phyloP scores from a whole-genome alignment of 2,329 filamentous ascomycete genomes.

The Coleophoma eucalyptorum region DNA sequence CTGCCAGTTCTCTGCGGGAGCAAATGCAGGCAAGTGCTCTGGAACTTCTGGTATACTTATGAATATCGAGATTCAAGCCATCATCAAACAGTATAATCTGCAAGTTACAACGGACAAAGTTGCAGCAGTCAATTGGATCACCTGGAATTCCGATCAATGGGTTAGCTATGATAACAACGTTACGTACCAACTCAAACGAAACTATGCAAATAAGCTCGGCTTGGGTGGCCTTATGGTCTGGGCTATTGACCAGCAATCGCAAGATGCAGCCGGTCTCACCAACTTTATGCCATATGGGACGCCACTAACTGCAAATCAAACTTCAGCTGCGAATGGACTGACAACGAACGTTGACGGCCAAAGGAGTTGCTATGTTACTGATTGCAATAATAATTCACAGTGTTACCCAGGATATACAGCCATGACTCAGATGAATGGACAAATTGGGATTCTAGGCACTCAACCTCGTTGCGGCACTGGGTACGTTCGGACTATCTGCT shows the following conservation, averaged over 20 bases:
- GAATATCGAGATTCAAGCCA: conserved; percentile 30
- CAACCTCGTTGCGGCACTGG: conserved; percentile 19
- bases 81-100: conserved; percentile 16
- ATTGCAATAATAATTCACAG: conserved; percentile 14
- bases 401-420: conserved; percentile 23
- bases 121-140: conserved; percentile 15
- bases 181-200: conserved; percentile 21
- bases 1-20: conserved; percentile 16
- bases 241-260: conserved; percentile 9
- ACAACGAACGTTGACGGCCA: conserved; percentile 1
- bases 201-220: conserved; percentile 21
- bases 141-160: conserved; percentile 25
- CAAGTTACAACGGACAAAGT: conserved; percentile 18
- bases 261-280: not conserved
- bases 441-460: conserved; percentile 22
- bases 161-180: conserved; percentile 26
- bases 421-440: conserved; percentile 26
- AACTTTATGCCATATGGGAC: not conserved
- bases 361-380: conserved; percentile 19
- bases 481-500: conserved; percentile 25
- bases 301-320: conserved; percentile 14
- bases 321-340: not conserved
- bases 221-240: conserved; percentile 26
- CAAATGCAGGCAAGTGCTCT: conserved; percentile 22
- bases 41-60: conserved; percentile 27